Evolutionary conservation across 1,284 basidiomycete genomes (phyloP), one percentile per base, ranked within the genome.

Genomic region (Pyrrhoderma noxium): DNA sequence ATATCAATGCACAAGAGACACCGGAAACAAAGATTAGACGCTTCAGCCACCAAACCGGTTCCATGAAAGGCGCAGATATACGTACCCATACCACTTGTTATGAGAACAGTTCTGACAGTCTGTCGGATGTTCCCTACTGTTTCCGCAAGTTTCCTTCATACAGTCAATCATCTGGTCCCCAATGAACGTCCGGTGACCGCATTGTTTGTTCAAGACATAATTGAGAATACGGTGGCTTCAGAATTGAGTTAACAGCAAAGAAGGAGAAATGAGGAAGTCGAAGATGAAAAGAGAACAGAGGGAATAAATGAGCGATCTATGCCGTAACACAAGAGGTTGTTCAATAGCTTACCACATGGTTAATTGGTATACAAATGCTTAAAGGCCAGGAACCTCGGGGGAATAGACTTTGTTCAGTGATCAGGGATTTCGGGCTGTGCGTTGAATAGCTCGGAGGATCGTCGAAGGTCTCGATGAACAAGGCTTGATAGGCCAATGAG

Each of bases 101-200:
- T 84, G 86, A 18, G 48, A 50, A 59, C 80, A 80, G 25, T 64
- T 65, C 3, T 51, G 47, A 49, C 82, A 85, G 41, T 63, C 53
- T 13, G 62, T 5, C 3, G 77, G 76, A 59, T 87, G 84, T 1
- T 63, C 59, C 36, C 57, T 49, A 62, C 79, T 82, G 59, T 72
- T 58, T 54, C 56, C 64, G 63, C 84, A 87, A 37, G 55, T 47
- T 8, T 45, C 45, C 25, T 64, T 60, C 40, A 51, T 56, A 60
- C 84, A 87, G 67, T 86, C 84, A 64, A 82, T 62, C 61, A 70
- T 57, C 38, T 60, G 62, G 51, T 79, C 74, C 23, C 70, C 67
- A 55, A 67, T 70, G 59, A 75, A 77, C n/a, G 69, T 69, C 58
- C 74, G 67, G 64, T 85, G 82, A 23, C 69, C 70, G 66, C 84